phyloP scores from a whole-genome alignment of 768 basidiomycete species.

The Solioccasus polychromus region DNA sequence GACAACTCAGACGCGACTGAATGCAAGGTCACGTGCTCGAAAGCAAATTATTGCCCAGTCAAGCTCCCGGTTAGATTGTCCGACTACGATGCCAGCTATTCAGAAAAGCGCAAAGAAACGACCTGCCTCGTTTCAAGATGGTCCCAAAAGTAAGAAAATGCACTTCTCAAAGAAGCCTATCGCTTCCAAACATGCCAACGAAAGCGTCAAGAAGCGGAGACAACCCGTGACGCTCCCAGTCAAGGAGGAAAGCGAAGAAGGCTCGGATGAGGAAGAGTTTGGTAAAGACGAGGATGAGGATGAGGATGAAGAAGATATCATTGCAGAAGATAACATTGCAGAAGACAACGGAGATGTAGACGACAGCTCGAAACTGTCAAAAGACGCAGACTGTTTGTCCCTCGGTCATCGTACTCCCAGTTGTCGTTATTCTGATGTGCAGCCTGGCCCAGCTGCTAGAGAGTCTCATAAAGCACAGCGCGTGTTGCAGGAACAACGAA shows the following conservation, averaged over 20 bases:
- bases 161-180: slow-evolving; percentile 38
- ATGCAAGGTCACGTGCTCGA: slow-evolving; percentile 22
- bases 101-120: slow-evolving; percentile 52
- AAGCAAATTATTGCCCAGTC: too few species aligned
- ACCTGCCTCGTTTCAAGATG: slow-evolving; percentile 42
- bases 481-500: slow-evolving; percentile 61
- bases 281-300: slow-evolving; percentile 31
- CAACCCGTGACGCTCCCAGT: slow-evolving; percentile 50
- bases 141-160: slow-evolving; percentile 51
- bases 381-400: slow-evolving; percentile 59
- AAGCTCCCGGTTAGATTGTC: background rate
- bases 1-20: background rate
- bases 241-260: slow-evolving; percentile 34
- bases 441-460: slow-evolving; percentile 43
- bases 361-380: slow-evolving; percentile 29
- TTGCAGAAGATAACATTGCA: slow-evolving; percentile 31
- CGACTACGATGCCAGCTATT: slow-evolving; percentile 37
- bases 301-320: slow-evolving; percentile 19
- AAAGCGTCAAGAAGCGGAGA: slow-evolving; percentile 54
- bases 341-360: slow-evolving; percentile 29
- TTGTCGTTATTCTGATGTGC: slow-evolving; percentile 7
- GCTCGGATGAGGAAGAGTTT: slow-evolving; percentile 36
- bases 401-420: background rate
- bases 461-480: slow-evolving; percentile 76
- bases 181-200: slow-evolving; percentile 20